Base-by-base conservation (phyloP, 148 eudicot genomes). In the Spergularia marina region DNA sequence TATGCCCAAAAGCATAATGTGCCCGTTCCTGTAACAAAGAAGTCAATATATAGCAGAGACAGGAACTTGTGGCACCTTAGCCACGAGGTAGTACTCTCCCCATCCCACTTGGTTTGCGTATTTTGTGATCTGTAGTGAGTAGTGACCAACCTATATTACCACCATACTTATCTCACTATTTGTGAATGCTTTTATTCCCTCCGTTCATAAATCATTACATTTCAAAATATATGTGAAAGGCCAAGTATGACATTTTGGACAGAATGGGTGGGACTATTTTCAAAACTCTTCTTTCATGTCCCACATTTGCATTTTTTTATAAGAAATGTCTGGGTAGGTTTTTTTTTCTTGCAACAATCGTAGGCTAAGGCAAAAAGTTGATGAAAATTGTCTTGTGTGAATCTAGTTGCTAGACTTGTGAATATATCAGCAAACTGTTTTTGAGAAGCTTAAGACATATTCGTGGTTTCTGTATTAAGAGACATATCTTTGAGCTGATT, bases 21-120 rank as follows among this genome's bases (percentile, higher is more conserved):
- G 58, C 96, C 98, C 15, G 96, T 92, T 64, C 96, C 98, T 47
- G 98, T 92, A 51, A 90, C 98, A 55, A 92, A 92, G 86, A 92
- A 92, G 85, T 92, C 98, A 21, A 92, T 92, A 58, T 92, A 92
- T 62, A 92, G 98, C 90, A 85, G 98, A 84, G 98, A 92, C 79
- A 87, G 98, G 77, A 92, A 92, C 76, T 76, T 92, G 25, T 92
- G 98, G 98, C 98, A 92, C 76, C 91, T 92, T 76, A 92, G 98
- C 81, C 98, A 92, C 61, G 98, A 92, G 98, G 98, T 90, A 88
- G 8, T 65, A 9, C 68, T 73, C 66, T 41, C 70, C 34, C 17
- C 66, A 16, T 34, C 66, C 30, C 66, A 62, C 41, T 62, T 16
- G 13, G 2, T 30, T 62, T 62, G 41, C 66, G 17, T 12, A 23